phyloP scores from a whole-genome alignment of 768 basidiomycete genomes.

The Peribolospora kevripleyi region DNA sequence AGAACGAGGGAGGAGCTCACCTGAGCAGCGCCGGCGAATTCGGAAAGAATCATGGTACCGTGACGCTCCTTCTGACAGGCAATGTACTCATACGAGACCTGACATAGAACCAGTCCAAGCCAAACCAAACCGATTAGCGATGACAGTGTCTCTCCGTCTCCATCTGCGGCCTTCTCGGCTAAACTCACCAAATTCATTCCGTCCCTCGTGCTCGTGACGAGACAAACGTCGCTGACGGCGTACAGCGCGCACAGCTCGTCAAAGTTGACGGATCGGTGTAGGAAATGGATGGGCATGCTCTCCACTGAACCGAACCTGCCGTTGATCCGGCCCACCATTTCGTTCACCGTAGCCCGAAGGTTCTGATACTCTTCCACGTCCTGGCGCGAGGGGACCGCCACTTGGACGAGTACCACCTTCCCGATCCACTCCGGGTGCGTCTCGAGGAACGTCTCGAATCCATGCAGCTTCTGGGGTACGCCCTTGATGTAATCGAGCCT shows the following conservation, averaged over 20 bases:
- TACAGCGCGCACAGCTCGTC: slow-evolving; percentile 96
- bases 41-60: slow-evolving; percentile 91
- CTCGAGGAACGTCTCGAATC: slow-evolving; percentile 80
- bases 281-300: slow-evolving; percentile 98
- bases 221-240: slow-evolving; percentile 82
- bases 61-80: slow-evolving; percentile 79
- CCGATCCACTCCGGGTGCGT: slow-evolving; percentile 99
- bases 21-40: slow-evolving; percentile 94
- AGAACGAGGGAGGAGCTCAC: slow-evolving; percentile 19
- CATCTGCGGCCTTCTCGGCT: neutral
- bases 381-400: slow-evolving; percentile 89
- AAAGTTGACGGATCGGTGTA: slow-evolving; percentile 83
- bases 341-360: slow-evolving; percentile 79
- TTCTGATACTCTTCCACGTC: slow-evolving; percentile 99
- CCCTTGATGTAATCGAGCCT: slow-evolving; percentile 99
- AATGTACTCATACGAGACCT: slow-evolving; percentile 98
- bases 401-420: slow-evolving; percentile 87
- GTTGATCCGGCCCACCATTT: slow-evolving; percentile 93
- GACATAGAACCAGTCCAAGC: neutral
- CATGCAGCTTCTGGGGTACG: slow-evolving; percentile 92
- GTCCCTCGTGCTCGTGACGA: slow-evolving; percentile 83
- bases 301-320: slow-evolving; percentile 97
- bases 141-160: neutral
- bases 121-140: neutral
- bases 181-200: slow-evolving; percentile 87